Evolutionary conservation across 2,329 filamentous ascomycete genomes (phyloP), one percentile per base, ranked within the genome.

Genomic region (Hypocrella siamensis): DNA sequence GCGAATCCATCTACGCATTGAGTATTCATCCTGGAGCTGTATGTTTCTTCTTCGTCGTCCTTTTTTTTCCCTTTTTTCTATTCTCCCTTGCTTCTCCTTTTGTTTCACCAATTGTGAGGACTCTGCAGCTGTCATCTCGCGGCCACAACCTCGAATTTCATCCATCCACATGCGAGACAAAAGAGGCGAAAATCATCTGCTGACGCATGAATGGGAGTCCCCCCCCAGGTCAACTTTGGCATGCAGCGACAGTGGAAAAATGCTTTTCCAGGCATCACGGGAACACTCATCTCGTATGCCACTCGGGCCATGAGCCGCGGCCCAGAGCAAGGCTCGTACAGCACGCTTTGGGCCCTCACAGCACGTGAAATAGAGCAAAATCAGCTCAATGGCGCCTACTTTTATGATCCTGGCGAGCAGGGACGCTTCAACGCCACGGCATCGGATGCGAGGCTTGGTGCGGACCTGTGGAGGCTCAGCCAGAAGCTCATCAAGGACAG

Each of bases 181-280:
- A n/a, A n/a, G n/a, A n/a, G n/a, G n/a, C n/a, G n/a, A n/a, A n/a
- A n/a, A n/a, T n/a, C n/a, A n/a, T n/a, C n/a, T n/a, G n/a, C n/a
- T n/a, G n/a, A n/a, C n/a, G n/a, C n/a, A n/a, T n/a, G 19, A 5
- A 29, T 6, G 6, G 6, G 12, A 14, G 10, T 16, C 10, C 4
- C 10, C 2, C 11, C 8, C 2, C 11, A 60, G 57, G 57, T 61
- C 16, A 61, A 57, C 6, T 61, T 58, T 0, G 47, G 48, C 4
- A 60, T 61, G 51, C 56, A 61, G 32, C 46, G 60, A 31, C 57
- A 62, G 35, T 62, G 56, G 56, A 60, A 61, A 35, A 54, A 58
- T 12, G 57, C 58, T 0, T 61, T 61, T 28, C 58, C 57, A 0
- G 56, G 57, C 0, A 40, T 63, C 1, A 47, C 51, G 0, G 58